These are phyloP conservation scores for Alternaria postmessia DNA, from an alignment of 2,329 filamentous ascomycete genomes.

Conservation along the genomic window DNA sequence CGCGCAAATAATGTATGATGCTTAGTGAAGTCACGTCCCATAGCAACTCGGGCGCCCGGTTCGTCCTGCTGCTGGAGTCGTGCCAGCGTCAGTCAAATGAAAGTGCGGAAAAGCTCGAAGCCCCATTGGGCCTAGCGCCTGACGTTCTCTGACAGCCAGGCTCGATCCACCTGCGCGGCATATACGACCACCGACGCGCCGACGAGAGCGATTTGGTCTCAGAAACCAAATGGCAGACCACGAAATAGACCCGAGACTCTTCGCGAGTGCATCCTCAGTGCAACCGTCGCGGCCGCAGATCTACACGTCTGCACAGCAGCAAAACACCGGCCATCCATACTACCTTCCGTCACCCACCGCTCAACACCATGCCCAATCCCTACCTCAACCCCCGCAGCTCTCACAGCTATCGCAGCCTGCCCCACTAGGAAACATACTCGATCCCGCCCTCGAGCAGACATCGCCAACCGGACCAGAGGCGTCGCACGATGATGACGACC, in stretches of 20 bases:
- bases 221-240: slow-evolving; percentile 34
- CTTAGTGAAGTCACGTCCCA: background rate
- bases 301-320: slow-evolving; percentile 38
- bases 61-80: background rate
- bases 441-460: slow-evolving; percentile 45
- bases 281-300: slow-evolving; percentile 35
- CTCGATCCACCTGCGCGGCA: slow-evolving; percentile 4
- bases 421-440: slow-evolving; percentile 32
- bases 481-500: slow-evolving; percentile 27
- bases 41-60: background rate
- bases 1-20: background rate
- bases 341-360: slow-evolving; percentile 39
- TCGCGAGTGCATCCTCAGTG: slow-evolving; percentile 30
- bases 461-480: slow-evolving; percentile 25
- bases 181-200: slow-evolving; percentile 31
- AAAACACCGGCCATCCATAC: slow-evolving; percentile 38
- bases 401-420: slow-evolving; percentile 24
- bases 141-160: background rate
- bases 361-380: slow-evolving; percentile 27
- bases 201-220: slow-evolving; percentile 9
- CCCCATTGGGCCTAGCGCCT: background rate
- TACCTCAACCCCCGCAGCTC: slow-evolving; percentile 13
- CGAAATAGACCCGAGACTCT: slow-evolving; percentile 44
- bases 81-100: background rate
- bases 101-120: background rate